Evolutionary conservation across 2,329 filamentous ascomycete genomes (phyloP), one percentile per base, ranked within the genome.

Genomic region (Intubia oerlemansii): DNA sequence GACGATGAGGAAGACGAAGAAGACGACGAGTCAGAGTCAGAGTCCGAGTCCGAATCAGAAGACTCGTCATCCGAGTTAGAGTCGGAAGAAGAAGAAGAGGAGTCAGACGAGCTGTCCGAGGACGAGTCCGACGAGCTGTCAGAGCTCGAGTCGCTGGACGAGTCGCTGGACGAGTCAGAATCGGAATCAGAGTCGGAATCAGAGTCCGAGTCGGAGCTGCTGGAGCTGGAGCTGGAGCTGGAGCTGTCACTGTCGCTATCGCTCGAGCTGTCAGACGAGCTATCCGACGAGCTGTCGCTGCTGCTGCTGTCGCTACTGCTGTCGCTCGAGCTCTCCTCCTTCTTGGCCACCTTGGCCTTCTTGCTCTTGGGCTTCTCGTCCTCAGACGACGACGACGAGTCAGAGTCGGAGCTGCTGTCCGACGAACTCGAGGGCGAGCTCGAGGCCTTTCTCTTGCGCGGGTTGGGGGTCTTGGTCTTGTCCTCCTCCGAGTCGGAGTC

Each of bases 391-490:
- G 28, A 40, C 11, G 41, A 39, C 4, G 51, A 51, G 17, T 45
- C 42, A 7, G 47, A 50, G 10, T 44, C 47, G 10, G 45, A 44
- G 11, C 42, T 45, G 28, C 41, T 51, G 20, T 43, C 43, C 1
- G 49, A 49, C n/a, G 45, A 48, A 8, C 45, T 45, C 11, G 42
- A 45, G 27, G 42, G 51, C 7, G 47, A 40, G 41, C 44, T 50
- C 5, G 50, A 46, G 7, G 63, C 63, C 51, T 67, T 64, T 21
- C 65, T 57, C 42, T 74, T 73, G 33, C 62, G 42, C 2, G 50
- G 50, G 17, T 61, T 59, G 28, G 41, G 36, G 34, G 42, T 32
- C 18, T 19, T 28, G 7, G 34, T 14, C 30, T 44, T 45, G 11
- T 40, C 32, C n/a, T 39, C 28, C 7, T 44, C 42, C 2, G 10